Evolutionary conservation across 371 early-diverging fungal species (phyloP), one percentile per base, ranked within the genome.

Genomic region (Paraphysoderma sedebokerense): DNA sequence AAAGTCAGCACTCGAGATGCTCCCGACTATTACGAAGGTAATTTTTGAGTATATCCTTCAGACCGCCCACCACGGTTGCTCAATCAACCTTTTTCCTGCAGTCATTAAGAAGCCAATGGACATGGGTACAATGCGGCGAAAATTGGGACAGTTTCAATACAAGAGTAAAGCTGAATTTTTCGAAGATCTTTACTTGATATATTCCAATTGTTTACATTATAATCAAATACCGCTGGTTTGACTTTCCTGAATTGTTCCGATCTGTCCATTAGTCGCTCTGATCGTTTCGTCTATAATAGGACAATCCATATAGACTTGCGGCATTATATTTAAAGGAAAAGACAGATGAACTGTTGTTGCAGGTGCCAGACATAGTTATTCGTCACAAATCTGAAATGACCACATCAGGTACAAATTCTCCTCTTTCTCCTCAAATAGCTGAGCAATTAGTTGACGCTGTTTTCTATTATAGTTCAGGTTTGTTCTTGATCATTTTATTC

Each of bases 101-200:
- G 81, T 88, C 44, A 87, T 92, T 44, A 80, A 81, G 56, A 62
- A 77, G n/a, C 93, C 93, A 0, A 92, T 92, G 91, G 91, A 90
- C 67, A 60, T 92, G 7, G 78, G 81, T n/a, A 85, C 84, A 22
- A 82, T 92, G 48, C 68, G 81, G 26, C 81, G 80, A 57, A 89
- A 89, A 50, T 59, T 92, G 49, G 76, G 80, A 52, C 55, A 56
- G 0, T 60, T 71, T 13, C 62, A 68, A 44, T 90, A 92, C 56
- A 60, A 68, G 47, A 77, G 74, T 52, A 85, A 86, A 58, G 64
- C 73, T 7, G 82, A 84, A 32, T 85, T 92, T 60, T 70, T 74
- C 1, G 65, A 70, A 26, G 92, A 92, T 55, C 56, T 90, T 12
- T 62, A 76, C 39, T 62, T 88, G 34, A 88, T 92, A 22, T 87